phyloP scores from a whole-genome alignment of 805 yeast species.

The Starmera amethionina region DNA sequence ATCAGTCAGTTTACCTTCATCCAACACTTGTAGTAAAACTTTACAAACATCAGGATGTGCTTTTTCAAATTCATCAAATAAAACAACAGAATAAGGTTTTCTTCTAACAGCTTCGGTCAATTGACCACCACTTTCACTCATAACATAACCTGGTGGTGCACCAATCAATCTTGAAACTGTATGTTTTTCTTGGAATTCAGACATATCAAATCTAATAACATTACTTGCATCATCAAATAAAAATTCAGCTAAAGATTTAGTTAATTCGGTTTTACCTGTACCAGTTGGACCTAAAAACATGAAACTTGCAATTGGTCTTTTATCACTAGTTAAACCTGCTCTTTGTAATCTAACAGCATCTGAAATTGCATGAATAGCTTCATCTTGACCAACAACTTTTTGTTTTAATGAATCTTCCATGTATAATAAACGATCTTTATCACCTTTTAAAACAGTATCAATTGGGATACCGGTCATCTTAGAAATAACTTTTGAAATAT shows the following conservation, averaged over 20 bases:
- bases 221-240: slow-evolving; percentile 82
- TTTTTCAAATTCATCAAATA: slow-evolving; percentile 94
- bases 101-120: slow-evolving; percentile 93
- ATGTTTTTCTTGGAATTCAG: slow-evolving; percentile 94
- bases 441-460: slow-evolving; percentile 85
- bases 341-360: slow-evolving; percentile 95
- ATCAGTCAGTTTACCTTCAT: slow-evolving; percentile 91
- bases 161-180: slow-evolving; percentile 87
- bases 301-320: slow-evolving; percentile 92
- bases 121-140: slow-evolving; percentile 90
- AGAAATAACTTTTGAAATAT: slow-evolving; percentile 84
- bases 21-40: slow-evolving; percentile 80
- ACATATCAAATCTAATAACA: slow-evolving; percentile 92
- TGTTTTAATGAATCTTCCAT: slow-evolving; percentile 76
- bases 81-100: slow-evolving; percentile 85
- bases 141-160: slow-evolving; percentile 97
- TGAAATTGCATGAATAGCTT: slow-evolving; percentile 80
- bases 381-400: slow-evolving; percentile 92
- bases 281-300: slow-evolving; percentile 98
- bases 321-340: slow-evolving; percentile 91
- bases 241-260: slow-evolving; percentile 87
- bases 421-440: slow-evolving; percentile 76
- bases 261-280: slow-evolving; percentile 94
- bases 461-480: slow-evolving; percentile 96
- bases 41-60: slow-evolving; percentile 96